Base-by-base conservation (phyloP, 805 yeast genomes). In the Monosporozyma siamensis region DNA sequence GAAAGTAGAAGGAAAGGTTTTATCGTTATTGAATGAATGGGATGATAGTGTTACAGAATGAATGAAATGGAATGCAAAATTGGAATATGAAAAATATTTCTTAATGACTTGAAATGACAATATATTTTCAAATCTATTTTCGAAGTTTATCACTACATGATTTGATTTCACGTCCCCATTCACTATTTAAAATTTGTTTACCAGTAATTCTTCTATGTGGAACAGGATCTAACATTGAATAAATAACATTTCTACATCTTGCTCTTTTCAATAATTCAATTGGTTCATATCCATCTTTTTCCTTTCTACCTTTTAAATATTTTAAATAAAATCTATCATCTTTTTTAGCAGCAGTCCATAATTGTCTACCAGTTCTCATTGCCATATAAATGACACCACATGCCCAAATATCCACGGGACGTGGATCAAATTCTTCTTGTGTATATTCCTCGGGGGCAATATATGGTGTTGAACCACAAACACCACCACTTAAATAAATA, bases 361-460 rank as follows among this genome's bases (percentile, higher is more conserved):
- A 64, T 55, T 90, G 95, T 41, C 95, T 70, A 4, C 97, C 98
- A 0, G 96, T 85, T 53, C 97, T 70, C 90, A 87, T 82, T 6
- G 95, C 94, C 86, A 87, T 81, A 58, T 83, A 87, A 27, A 87
- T 86, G 9, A 87, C 90, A 39, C 95, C 95, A 67, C 95, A 85
- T 0, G 95, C 79, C 96, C 96, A 87, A 29, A 86, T 77, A 64
- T 87, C 95, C 6, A 83, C 82, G 27, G 82, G 72, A 44, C 95
- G 65, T 2, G 94, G 83, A 63, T 87, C 95, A 61, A 84, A 87
- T 54, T 77, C 78, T 31, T 72, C 66, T 2, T 73, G 68, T 40
- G 56, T 48, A 59, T 78, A 82, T 50, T 82, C 92, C 63, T 87
- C 96, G 0, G 96, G 95, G 0, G 95, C 94, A 55, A 88, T 84